Evolutionary conservation across 1,284 basidiomycete genomes (phyloP).

Genomic region (Apiotrichum veenhuisii): DNA sequence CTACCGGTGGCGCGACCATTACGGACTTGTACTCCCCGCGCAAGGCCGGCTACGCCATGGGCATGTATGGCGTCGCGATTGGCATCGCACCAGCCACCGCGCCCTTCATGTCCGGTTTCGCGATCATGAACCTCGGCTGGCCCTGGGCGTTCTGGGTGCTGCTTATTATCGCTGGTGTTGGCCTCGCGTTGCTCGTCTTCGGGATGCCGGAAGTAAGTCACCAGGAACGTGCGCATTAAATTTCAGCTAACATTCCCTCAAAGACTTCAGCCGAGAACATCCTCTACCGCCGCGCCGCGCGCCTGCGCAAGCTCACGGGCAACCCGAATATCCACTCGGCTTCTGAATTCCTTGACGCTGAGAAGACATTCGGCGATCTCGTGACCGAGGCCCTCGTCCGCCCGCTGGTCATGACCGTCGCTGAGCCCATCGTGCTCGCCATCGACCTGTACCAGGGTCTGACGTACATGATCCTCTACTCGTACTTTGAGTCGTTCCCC

Average conservation of each 20-base stretch:
- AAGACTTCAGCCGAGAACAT: constrained; percentile 62
- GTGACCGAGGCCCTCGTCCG: constrained; percentile 38
- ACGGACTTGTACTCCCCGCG: constrained; percentile 63
- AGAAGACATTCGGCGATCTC: constrained; percentile 26
- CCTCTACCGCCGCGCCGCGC: constrained; percentile 59
- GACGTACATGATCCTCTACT: constrained; percentile 38
- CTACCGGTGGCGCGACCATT: constrained; percentile 59
- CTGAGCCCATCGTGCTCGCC: constrained; percentile 42
- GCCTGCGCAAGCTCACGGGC: constrained; percentile 53
- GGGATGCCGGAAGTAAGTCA: constrained; percentile 55
- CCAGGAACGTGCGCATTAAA: not conserved
- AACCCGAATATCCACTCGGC: constrained; percentile 42
- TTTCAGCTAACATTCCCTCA: not conserved
- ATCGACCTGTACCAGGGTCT: constrained; percentile 39
- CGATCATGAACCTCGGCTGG: constrained; percentile 44
- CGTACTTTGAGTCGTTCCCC: constrained; percentile 34
- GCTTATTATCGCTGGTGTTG: constrained; percentile 38
- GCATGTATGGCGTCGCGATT: constrained; percentile 57
- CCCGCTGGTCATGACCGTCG: constrained; percentile 40
- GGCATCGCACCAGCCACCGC: constrained; percentile 28
- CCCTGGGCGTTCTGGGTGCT: constrained; percentile 45
- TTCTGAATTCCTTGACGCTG: constrained; percentile 32
- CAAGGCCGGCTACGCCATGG: constrained; percentile 63
- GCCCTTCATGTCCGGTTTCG: constrained; percentile 57
- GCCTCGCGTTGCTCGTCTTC: constrained; percentile 56